phyloP scores from a whole-genome alignment of 2,329 filamentous ascomycete genomes.

The Chrysoporthe puriensis region DNA sequence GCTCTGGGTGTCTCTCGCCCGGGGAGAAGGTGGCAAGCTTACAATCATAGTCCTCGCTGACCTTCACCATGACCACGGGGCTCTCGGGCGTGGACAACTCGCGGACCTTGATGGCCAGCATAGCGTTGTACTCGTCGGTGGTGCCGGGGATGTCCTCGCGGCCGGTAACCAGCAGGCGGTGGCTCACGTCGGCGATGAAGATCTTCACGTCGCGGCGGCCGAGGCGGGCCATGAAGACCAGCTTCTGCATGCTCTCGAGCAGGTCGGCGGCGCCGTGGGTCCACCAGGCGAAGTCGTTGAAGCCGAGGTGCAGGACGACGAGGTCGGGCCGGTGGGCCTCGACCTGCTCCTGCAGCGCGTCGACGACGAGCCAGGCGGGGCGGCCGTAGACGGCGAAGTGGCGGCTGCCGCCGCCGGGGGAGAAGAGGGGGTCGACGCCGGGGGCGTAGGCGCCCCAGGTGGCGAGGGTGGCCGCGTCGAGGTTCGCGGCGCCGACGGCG shows the following conservation, averaged over 20 bases:
- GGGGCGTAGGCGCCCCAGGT: conserved; percentile 26
- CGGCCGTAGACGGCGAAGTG: conserved; percentile 43
- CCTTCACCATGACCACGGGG: conserved; percentile 39
- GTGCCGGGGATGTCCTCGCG: conserved; percentile 33
- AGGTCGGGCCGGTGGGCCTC: conserved; percentile 38
- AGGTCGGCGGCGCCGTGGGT: conserved; percentile 30
- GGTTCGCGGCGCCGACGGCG: background rate
- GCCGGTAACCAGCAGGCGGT: conserved; percentile 33
- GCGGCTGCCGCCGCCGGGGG: conserved; percentile 34
- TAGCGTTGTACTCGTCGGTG: conserved; percentile 35
- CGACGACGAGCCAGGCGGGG: conserved; percentile 38
- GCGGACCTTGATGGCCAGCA: conserved; percentile 32
- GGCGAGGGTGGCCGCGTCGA: conserved; percentile 20
- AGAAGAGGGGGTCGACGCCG: conserved; percentile 27
- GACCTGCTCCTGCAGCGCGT: conserved; percentile 36
- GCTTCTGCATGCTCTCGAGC: conserved; percentile 32
- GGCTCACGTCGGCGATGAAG: conserved; percentile 38
- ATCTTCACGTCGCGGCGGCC: conserved; percentile 36
- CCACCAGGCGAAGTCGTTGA: conserved; percentile 41
- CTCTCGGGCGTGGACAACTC: conserved; percentile 36
- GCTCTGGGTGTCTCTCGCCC: no score
- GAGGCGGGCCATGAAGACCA: conserved; percentile 38
- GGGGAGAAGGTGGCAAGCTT: conserved; percentile 18
- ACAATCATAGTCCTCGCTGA: conserved; percentile 40
- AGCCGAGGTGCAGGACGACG: conserved; percentile 40